Percentiles rank a stretch among this genome's conserved stretches.
phyloP scores from a whole-genome alignment of 257 asterid genomes.

The Dorcoceras hygrometricum region DNA sequence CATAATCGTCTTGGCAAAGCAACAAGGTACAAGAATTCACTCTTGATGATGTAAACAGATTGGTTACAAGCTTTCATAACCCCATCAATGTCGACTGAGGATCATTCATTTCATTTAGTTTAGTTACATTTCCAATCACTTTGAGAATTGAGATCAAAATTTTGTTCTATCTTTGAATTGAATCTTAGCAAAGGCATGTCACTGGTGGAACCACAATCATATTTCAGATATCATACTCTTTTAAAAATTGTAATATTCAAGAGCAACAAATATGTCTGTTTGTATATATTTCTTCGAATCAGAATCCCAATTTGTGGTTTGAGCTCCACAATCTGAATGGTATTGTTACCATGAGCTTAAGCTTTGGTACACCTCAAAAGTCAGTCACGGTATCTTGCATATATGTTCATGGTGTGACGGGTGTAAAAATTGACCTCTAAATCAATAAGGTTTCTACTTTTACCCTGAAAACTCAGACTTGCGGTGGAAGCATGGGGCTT shows the following conservation, averaged over 20 bases:
- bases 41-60: background rate
- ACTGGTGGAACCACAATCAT: background rate
- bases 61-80: background rate
- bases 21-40: constrained; percentile 51
- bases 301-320: background rate
- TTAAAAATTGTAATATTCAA: background rate
- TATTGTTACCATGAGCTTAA: background rate
- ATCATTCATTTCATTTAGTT: background rate
- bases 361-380: background rate
- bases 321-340: background rate
- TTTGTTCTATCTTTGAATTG: background rate
- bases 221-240: no score
- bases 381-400: background rate
- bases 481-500: constrained; percentile 99
- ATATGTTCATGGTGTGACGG: background rate
- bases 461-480: constrained; percentile 44
- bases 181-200: background rate
- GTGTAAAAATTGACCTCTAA: background rate
- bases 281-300: background rate
- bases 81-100: background rate
- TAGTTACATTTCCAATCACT: background rate
- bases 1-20: constrained; percentile 89
- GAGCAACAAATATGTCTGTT: background rate
- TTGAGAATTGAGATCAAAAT: background rate
- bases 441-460: background rate